A percentile compares a stretch with the other conserved stretches of the same genome.
These are phyloP conservation scores for Centrapalus pauciflorus DNA, from an alignment of 129 eudicot genomes.

Conservation along the genomic window DNA sequence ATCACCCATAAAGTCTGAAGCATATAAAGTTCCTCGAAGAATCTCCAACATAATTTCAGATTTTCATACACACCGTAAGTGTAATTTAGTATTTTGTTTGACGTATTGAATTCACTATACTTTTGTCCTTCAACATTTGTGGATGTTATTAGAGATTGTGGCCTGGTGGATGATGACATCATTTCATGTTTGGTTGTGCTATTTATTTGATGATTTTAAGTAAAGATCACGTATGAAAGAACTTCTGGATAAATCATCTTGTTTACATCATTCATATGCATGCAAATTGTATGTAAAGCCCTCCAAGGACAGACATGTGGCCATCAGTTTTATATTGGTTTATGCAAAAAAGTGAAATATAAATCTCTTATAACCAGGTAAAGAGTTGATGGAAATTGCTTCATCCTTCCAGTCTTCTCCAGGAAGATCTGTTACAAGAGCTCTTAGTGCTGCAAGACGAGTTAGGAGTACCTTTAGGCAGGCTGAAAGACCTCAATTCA, in stretches of 20 bases:
- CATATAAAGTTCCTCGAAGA: conserved; percentile 51
- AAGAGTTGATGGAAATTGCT: conserved; percentile 42
- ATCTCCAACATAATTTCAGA: conserved; percentile 65
- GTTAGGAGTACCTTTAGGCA: conserved; percentile 33
- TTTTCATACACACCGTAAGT: conserved; percentile 55
- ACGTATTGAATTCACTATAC: background rate
- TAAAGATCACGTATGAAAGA: background rate
- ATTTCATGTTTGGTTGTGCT: no score
- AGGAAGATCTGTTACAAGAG: conserved; percentile 27
- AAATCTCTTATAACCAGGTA: conserved; percentile 26
- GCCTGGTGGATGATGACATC: no score
- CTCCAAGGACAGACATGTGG: background rate
- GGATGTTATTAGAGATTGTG: no score
- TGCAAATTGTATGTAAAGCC: background rate
- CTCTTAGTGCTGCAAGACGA: conserved; percentile 26
- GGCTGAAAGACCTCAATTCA: conserved; percentile 40
- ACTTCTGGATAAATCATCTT: background rate
- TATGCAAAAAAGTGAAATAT: background rate
- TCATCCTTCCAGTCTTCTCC: conserved; percentile 28
- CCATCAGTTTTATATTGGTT: background rate
- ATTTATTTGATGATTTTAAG: conserved; percentile 8
- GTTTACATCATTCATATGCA: background rate
- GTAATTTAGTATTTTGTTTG: background rate
- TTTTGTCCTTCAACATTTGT: background rate
- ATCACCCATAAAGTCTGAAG: conserved; percentile 22